Conservation (phyloP, 179 eudicot genomes). For the Sideroxylon spinosum region DNA sequence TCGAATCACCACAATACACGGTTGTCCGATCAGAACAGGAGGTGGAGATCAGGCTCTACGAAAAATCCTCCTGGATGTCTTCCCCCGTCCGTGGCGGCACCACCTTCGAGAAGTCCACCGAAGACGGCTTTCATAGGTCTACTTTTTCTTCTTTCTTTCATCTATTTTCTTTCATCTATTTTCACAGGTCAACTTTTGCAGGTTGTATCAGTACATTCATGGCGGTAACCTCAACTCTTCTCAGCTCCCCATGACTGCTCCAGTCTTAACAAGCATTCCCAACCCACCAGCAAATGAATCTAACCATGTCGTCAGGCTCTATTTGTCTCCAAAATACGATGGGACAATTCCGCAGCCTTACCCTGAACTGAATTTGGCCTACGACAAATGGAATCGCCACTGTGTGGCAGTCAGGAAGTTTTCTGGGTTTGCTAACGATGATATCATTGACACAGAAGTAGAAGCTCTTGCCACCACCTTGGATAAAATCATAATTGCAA, state of each 20-base stretch:
- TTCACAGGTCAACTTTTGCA: neutral
- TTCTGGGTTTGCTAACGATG: constrained; percentile 29
- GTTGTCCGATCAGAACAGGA: constrained; percentile 20
- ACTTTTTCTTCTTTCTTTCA: neutral
- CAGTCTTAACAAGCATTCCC: constrained; percentile 22
- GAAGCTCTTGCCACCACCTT: constrained; percentile 13
- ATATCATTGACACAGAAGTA: constrained; percentile 14
- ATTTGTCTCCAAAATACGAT: constrained; percentile 10
- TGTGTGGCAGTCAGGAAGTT: constrained; percentile 23
- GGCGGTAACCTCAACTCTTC: constrained; percentile 25
- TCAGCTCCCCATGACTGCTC: constrained; percentile 18
- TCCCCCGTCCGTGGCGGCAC: constrained; percentile 12
- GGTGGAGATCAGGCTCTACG: constrained; percentile 32
- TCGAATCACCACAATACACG: constrained; percentile 23
- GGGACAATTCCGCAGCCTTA: constrained; percentile 19
- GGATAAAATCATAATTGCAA: constrained; percentile 8
- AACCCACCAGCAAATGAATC: neutral
- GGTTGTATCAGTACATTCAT: constrained; percentile 31
- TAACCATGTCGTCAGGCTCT: constrained; percentile 15
- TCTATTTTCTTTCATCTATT: neutral
- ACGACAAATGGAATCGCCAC: constrained; percentile 18
- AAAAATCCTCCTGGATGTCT: constrained; percentile 25
- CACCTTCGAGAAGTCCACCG: constrained; percentile 28
- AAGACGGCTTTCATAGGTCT: constrained; percentile 31
- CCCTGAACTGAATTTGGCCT: constrained; percentile 20